Percentiles rank a stretch among this genome's conserved stretches.
Evolutionary conservation across 306 rosid genomes (phyloP).

Genomic region (Gillenia trifoliata): DNA sequence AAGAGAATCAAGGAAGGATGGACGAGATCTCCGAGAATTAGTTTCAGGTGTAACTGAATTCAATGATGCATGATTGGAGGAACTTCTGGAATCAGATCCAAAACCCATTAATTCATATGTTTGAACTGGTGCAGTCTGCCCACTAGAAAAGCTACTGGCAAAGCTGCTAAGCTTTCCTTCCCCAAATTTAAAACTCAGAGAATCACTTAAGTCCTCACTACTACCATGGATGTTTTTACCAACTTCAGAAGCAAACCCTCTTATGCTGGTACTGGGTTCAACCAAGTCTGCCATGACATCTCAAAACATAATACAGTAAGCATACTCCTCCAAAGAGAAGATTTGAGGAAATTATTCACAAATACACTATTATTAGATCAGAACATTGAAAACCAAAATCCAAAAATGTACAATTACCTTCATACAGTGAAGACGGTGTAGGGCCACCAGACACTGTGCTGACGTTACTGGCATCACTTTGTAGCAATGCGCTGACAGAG

Average conservation of each 20-base stretch:
- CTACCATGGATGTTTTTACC: slow-evolving; percentile 24
- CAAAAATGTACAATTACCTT: slow-evolving; percentile 40
- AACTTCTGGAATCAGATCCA: slow-evolving; percentile 35
- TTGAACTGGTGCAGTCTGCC: slow-evolving; percentile 34
- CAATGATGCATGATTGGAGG: slow-evolving; percentile 40
- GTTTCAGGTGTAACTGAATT: slow-evolving; percentile 45
- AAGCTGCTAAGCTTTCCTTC: slow-evolving; percentile 33
- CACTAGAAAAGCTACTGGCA: slow-evolving; percentile 29
- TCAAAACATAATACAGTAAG: slow-evolving; percentile 19
- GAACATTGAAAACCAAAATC: slow-evolving; percentile 13
- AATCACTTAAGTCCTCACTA: slow-evolving; percentile 32
- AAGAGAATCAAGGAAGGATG: slow-evolving; percentile 86
- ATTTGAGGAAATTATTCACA: slow-evolving; percentile 5
- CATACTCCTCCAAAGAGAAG: slow-evolving; percentile 12
- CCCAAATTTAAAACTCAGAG: slow-evolving; percentile 33
- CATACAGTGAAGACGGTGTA: slow-evolving; percentile 36
- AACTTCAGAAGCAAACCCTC: slow-evolving; percentile 33
- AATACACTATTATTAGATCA: neutral
- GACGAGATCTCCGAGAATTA: slow-evolving; percentile 65
- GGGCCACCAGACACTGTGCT: slow-evolving; percentile 29
- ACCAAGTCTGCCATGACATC: slow-evolving; percentile 26
- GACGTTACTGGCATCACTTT: slow-evolving; percentile 39
- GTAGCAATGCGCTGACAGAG: slow-evolving; percentile 35
- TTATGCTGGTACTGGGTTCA: slow-evolving; percentile 14
- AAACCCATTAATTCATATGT: slow-evolving; percentile 37